Conservation (phyloP, 2,329 filamentous ascomycete genomes). For the Neoascochyta sp. region DNA sequence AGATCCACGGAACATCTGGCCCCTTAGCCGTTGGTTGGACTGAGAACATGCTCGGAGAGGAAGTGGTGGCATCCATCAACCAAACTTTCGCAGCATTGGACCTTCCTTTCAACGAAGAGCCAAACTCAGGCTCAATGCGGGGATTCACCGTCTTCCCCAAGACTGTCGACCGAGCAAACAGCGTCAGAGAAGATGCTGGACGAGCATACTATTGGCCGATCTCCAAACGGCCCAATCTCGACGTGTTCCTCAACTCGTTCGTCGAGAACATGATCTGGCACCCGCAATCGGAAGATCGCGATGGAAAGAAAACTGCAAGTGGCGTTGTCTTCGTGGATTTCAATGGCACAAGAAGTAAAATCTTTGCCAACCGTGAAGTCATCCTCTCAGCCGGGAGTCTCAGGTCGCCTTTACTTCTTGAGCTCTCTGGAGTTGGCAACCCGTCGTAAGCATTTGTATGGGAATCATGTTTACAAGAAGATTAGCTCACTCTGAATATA, state of each 20-base stretch:
- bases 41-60: constrained; percentile 19
- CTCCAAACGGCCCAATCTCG: constrained; percentile 43
- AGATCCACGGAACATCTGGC: constrained; percentile 18
- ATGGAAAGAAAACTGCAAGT: constrained; percentile 40
- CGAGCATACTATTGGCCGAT: constrained; percentile 38
- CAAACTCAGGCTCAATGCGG: constrained; percentile 43
- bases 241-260: constrained; percentile 47
- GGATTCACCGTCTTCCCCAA: constrained; percentile 43
- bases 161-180: constrained; percentile 38
- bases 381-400: constrained; percentile 27
- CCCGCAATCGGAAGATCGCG: constrained; percentile 30
- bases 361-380: constrained; percentile 30
- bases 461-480: not conserved
- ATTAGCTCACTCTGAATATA: not conserved
- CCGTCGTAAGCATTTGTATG: not conserved
- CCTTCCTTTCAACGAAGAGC: constrained; percentile 40
- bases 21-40: constrained; percentile 26
- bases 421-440: constrained; percentile 32
- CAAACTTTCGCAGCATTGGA: constrained; percentile 34
- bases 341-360: constrained; percentile 29
- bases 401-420: constrained; percentile 31
- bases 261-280: constrained; percentile 46
- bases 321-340: constrained; percentile 36
- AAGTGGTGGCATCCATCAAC: constrained; percentile 31
- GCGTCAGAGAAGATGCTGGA: constrained; percentile 42